Percentiles rank a stretch among this genome's conserved stretches.
These are phyloP conservation scores for Myriangium duriaei DNA, from an alignment of 2,329 filamentous ascomycete species.

Conservation along the genomic window DNA sequence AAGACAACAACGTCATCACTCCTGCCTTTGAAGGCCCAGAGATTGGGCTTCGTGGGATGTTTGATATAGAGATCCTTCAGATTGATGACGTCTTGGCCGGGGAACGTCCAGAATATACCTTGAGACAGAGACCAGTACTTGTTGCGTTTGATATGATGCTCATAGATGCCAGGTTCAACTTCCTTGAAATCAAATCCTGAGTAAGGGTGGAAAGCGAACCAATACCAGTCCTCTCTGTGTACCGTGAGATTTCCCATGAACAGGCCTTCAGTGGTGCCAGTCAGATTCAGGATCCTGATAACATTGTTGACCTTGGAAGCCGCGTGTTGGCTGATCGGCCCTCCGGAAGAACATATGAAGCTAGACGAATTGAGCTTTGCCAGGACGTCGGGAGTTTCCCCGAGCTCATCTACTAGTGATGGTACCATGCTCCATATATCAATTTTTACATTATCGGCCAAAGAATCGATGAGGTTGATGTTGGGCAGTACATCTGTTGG, in stretches of 20 bases:
- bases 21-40: constrained; percentile 18
- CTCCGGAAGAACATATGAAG: constrained; percentile 12
- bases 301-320: constrained; percentile 10
- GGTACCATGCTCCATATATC: constrained; percentile 13
- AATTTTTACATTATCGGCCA: constrained; percentile 11
- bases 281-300: constrained; percentile 13
- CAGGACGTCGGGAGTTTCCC: constrained; percentile 9
- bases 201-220: constrained; percentile 15
- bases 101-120: constrained; percentile 21
- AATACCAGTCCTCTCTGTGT: constrained; percentile 13
- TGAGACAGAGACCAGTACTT: constrained; percentile 18
- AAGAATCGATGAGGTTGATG: constrained; percentile 14
- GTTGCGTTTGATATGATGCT: constrained; percentile 26
- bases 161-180: constrained; percentile 19
- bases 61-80: constrained; percentile 19
- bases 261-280: constrained; percentile 12
- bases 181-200: constrained; percentile 12
- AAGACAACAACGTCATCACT: constrained; percentile 22
- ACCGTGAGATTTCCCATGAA: constrained; percentile 12
- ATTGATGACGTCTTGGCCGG: constrained; percentile 18
- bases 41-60: constrained; percentile 18
- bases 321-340: constrained; percentile 10
- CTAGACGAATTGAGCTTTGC: constrained; percentile 9
- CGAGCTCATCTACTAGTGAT: constrained; percentile 12
- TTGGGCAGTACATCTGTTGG: constrained; percentile 13